Evolutionary conservation across 78 protist species (phyloP).

Genomic region (Tieghemostelium lacteum): DNA sequence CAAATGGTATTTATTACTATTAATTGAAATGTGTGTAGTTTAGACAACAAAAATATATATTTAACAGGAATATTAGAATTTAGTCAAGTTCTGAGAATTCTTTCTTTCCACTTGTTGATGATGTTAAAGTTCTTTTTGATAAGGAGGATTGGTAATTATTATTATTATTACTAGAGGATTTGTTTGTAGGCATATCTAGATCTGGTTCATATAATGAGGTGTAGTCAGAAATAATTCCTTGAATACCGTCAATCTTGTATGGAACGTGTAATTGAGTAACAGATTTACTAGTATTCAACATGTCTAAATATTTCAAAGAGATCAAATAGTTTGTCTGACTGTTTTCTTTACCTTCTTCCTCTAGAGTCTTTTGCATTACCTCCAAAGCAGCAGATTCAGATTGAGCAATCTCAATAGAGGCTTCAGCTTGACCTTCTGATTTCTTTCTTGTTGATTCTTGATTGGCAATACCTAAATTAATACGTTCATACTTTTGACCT

Average conservation of each 20-base stretch:
- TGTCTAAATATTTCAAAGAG: slow-evolving; percentile 13
- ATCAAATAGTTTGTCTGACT: slow-evolving; percentile 19
- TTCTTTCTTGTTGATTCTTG: slow-evolving; percentile 36
- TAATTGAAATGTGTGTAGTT: too few species aligned
- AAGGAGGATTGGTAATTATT: too few species aligned
- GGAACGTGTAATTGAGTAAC: not conserved
- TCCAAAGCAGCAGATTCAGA: slow-evolving; percentile 5
- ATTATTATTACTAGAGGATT: too few species aligned
- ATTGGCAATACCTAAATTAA: slow-evolving; percentile 13
- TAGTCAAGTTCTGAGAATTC: too few species aligned
- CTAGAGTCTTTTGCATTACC: not conserved
- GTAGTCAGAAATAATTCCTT: slow-evolving; percentile 9
- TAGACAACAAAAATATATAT: too few species aligned
- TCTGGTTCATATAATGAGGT: slow-evolving; percentile 1
- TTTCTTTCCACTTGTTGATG: too few species aligned
- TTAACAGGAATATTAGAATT: too few species aligned
- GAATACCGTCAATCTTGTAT: slow-evolving; percentile 19
- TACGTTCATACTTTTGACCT: not conserved
- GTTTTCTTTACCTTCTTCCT: slow-evolving; percentile 6
- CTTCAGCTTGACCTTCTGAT: slow-evolving; percentile 13
- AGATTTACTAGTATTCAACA: not conserved
- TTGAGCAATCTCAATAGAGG: slow-evolving; percentile 16
- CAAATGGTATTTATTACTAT: too few species aligned
- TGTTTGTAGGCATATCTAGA: too few species aligned
- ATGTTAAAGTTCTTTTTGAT: too few species aligned